Conservation (phyloP, 257 asterid genomes). For the Handroanthus guayacan region DNA sequence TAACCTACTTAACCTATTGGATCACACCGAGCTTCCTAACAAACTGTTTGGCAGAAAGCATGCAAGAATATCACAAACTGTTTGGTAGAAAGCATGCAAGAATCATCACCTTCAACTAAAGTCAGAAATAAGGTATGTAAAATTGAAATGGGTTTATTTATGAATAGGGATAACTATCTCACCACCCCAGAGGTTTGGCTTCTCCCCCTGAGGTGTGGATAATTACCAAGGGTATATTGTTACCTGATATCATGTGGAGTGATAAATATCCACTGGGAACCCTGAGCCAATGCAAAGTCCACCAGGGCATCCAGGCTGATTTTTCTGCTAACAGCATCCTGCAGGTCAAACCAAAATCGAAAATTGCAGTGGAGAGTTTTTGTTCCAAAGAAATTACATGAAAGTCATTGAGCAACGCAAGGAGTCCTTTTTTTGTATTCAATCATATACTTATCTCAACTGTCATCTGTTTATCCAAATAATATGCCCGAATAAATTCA, state of each 20-base stretch:
- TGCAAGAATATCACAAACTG: neutral
- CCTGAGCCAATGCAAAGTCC: conserved; percentile 91
- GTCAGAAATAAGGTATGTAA: neutral
- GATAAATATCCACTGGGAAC: conserved; percentile 96
- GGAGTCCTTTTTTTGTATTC: neutral
- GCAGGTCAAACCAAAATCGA: conserved; percentile 27
- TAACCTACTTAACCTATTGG: no score
- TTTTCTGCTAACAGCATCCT: conserved; percentile 99
- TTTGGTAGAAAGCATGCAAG: neutral
- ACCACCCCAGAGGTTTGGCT: no score
- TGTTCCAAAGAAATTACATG: no score
- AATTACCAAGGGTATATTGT: neutral
- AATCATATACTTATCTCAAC: neutral
- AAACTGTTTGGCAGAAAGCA: neutral
- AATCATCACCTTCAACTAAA: neutral
- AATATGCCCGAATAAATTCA: no score
- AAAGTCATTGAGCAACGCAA: no score
- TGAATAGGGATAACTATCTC: no score
- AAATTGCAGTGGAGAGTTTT: neutral
- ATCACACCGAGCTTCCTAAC: no score
- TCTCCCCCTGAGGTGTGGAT: no score
- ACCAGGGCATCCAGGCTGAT: conserved; percentile 91
- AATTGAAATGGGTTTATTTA: neutral
- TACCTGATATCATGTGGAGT: conserved; percentile 98
- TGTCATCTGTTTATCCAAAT: neutral